Conservation (phyloP, 192 early-diverging fungal species). For the Phlyctochytrium planicorne region DNA sequence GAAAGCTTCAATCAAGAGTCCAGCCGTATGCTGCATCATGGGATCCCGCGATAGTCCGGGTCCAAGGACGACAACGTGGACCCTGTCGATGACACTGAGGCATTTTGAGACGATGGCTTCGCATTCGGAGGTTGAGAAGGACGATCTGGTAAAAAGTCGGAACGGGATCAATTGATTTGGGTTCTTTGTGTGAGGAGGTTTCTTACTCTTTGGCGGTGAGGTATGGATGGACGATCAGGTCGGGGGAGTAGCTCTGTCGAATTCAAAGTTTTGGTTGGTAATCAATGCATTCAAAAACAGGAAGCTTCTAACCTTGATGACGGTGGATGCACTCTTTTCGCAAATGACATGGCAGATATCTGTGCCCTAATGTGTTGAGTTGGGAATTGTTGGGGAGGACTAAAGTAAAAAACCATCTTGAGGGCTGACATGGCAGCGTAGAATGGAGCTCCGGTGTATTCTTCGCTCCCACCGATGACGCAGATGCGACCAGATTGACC, state of each 20-base stretch:
- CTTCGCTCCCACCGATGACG: conserved; percentile 79
- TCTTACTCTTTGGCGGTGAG: conserved; percentile 35
- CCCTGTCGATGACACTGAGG: conserved; percentile 53
- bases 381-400: not conserved
- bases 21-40: conserved; percentile 64
- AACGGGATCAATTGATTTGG: too few species aligned
- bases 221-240: conserved; percentile 94
- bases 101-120: conserved; percentile 52
- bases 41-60: conserved; percentile 85
- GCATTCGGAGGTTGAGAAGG: too few species aligned
- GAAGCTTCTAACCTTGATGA: conserved; percentile 64
- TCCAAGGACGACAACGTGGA: conserved; percentile 87
- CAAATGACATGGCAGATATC: conserved; percentile 88
- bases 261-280: not conserved
- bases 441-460: conserved; percentile 81
- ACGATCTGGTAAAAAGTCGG: too few species aligned
- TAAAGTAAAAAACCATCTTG: conserved; percentile 56
- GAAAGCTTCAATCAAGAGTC: conserved; percentile 67
- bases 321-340: conserved; percentile 69
- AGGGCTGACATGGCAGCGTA: conserved; percentile 76
- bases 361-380: conserved; percentile 55
- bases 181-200: too few species aligned
- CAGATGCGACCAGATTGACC: conserved; percentile 77
- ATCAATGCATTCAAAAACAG: conserved; percentile 3
- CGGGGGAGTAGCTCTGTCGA: conserved; percentile 66